A percentile compares a stretch with the other conserved stretches of the same genome.
These are phyloP conservation scores for Lecanicillium sp. DNA, from an alignment of 2,329 filamentous ascomycete species.

Conservation along the genomic window DNA sequence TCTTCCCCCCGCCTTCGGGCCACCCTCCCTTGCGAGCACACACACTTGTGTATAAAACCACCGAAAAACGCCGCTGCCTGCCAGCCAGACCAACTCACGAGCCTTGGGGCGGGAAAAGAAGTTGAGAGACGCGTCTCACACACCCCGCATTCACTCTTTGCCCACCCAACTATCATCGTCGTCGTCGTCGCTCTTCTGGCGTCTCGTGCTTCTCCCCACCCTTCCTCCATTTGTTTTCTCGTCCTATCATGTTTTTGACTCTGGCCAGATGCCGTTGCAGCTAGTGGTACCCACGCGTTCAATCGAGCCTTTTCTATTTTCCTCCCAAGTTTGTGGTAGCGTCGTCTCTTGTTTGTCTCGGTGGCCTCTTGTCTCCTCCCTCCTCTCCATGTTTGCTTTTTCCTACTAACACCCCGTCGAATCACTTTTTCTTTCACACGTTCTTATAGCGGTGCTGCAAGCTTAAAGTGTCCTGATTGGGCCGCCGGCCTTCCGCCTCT, in stretches of 20 bases:
- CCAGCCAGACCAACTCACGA: background rate
- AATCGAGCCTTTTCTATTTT: background rate
- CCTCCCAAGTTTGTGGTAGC: background rate
- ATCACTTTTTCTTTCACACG: background rate
- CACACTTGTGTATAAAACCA: no score
- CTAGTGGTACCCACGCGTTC: conserved; percentile 1
- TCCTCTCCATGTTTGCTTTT: background rate
- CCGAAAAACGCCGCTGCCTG: conserved; percentile 5
- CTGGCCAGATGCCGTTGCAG: background rate
- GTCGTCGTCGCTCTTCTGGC: no score
- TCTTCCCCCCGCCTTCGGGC: background rate
- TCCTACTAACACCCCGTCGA: no score
- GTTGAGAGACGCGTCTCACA: conserved; percentile 6
- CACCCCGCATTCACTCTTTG: no score
- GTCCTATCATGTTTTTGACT: background rate
- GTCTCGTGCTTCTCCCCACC: background rate
- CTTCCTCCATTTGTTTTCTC: background rate
- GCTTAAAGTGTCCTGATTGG: conserved; percentile 3
- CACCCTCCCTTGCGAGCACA: conserved; percentile 4
- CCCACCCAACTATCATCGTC: no score
- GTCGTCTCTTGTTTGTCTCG: background rate
- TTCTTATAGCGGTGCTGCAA: no score
- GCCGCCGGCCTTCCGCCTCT: no score
- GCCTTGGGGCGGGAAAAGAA: background rate
- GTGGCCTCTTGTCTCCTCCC: background rate